Base-by-base conservation (phyloP, 176 grass and related monocot species). In the Avena atlantica region DNA sequence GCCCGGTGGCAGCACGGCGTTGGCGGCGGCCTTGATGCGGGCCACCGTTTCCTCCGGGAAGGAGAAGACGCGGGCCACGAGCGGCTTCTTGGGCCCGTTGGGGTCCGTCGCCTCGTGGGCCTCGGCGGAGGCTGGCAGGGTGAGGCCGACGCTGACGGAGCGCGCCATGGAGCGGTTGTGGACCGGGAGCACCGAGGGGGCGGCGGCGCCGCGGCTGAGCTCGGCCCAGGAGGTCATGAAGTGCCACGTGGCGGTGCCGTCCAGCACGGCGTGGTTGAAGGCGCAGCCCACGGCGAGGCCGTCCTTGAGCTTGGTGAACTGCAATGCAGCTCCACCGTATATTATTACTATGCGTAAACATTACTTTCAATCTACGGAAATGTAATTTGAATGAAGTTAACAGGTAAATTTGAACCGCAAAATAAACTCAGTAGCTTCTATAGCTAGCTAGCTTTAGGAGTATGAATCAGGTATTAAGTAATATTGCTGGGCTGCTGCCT, bases 161-260 rank as follows among this genome's bases (percentile, higher is more conserved):
- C 97, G 90, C 49, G 92, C 94, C 64, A 88, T 72, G 34, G 58
- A 20, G 2, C 94, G 97, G 83, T 96, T 82, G 80, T 86, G 96
- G 50, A 94, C 11, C 2, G 97, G 97, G 31, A 87, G 58, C 1
- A 82, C 4, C 12, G 91, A 90, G 2, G 86, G 71, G 4, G 78
- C 24, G 16, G 60, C 14, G 14, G 20, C 76, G 53, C 78, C 66
- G 86, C 92, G 90, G 87, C 87, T 87, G 47, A 99, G 92, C 80
- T 99, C 92, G 10, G 94, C 97, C 97, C 97, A 99, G 9, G 84
- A 92, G 3, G 73, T 89, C 97, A 99, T 96, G 97, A 99, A 99
- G 89, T 99, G 94, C 97, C 97, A 99, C 0, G 97, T 99, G 11
- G 97, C 92, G 8, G 88, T 89, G 82, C 97, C 94, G 72, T 99